phyloP scores from a whole-genome alignment of 495 filamentous ascomycete species.

The Podospora anserina region DNA sequence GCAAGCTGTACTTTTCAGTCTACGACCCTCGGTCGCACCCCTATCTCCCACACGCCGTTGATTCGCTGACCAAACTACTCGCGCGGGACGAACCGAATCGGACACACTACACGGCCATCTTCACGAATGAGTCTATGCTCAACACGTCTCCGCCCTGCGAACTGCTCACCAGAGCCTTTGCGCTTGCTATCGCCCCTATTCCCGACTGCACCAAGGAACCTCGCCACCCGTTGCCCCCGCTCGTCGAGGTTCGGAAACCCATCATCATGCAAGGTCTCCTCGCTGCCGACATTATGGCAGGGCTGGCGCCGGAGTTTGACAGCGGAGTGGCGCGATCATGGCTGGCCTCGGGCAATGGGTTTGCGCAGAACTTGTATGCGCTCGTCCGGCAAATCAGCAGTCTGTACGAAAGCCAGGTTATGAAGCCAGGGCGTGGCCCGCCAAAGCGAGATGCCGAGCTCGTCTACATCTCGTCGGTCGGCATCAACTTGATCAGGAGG shows the following conservation, averaged over 20 bases:
- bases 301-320: slow-evolving; percentile 69
- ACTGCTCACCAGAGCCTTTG: slow-evolving; percentile 84
- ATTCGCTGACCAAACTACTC: slow-evolving; percentile 85
- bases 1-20: slow-evolving; percentile 67
- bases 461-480: slow-evolving; percentile 63
- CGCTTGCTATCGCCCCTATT: slow-evolving; percentile 77
- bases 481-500: slow-evolving; percentile 64
- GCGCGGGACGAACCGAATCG: slow-evolving; percentile 93
- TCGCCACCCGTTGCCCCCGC: slow-evolving; percentile 49
- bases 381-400: slow-evolving; percentile 67
- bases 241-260: slow-evolving; percentile 78
- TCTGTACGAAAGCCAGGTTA: slow-evolving; percentile 47
- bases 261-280: slow-evolving; percentile 87
- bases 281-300: slow-evolving; percentile 82
- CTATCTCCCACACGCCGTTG: slow-evolving; percentile 85
- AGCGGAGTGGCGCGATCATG: slow-evolving; percentile 69
- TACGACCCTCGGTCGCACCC: slow-evolving; percentile 79
- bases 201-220: slow-evolving; percentile 57
- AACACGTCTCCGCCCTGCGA: slow-evolving; percentile 60
- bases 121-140: slow-evolving; percentile 62
- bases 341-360: slow-evolving; percentile 82
- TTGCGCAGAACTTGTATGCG: slow-evolving; percentile 71
- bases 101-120: slow-evolving; percentile 74
- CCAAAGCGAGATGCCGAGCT: slow-evolving; percentile 45
- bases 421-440: slow-evolving; percentile 24